These are phyloP conservation scores for Gentiana macrophylla DNA, from an alignment of 257 asterid species.

Conservation along the genomic window DNA sequence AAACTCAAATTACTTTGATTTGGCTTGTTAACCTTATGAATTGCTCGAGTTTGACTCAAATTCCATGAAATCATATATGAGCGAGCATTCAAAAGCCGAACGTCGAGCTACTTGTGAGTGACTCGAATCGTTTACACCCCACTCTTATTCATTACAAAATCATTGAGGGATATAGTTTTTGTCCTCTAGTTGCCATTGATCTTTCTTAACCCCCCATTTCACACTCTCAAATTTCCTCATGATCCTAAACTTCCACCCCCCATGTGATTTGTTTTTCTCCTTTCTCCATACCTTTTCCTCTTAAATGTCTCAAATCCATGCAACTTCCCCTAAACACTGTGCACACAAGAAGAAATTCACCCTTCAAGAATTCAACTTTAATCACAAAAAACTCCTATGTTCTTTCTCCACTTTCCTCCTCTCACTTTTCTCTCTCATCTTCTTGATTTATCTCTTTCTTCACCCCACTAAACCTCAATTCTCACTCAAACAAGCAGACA, in stretches of 20 bases:
- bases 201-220: slow-evolving; percentile 20
- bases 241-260: slow-evolving; percentile 11
- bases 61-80: too few species aligned
- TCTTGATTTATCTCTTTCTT: slow-evolving; percentile 64
- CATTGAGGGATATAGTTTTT: background rate
- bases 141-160: background rate
- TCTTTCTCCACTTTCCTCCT: slow-evolving; percentile 48
- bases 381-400: slow-evolving; percentile 33
- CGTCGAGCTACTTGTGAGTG: too few species aligned
- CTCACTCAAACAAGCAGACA: slow-evolving; percentile 46
- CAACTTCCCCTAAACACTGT: slow-evolving; percentile 80
- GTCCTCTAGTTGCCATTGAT: slow-evolving; percentile 18
- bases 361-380: slow-evolving; percentile 22
- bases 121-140: too few species aligned
- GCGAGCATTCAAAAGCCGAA: too few species aligned
- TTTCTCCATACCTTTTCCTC: slow-evolving; percentile 6
- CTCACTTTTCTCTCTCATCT: slow-evolving; percentile 49
- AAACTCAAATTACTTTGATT: too few species aligned
- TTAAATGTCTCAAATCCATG: slow-evolving; percentile 59
- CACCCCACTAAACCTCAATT: slow-evolving; percentile 75
- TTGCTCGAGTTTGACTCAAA: too few species aligned
- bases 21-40: too few species aligned
- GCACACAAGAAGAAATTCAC: slow-evolving; percentile 33
- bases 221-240: slow-evolving; percentile 18
- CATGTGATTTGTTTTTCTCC: background rate